Evolutionary conservation across 2,329 filamentous ascomycete species (phyloP).

Genomic region (Sporothrix schenckii): DNA sequence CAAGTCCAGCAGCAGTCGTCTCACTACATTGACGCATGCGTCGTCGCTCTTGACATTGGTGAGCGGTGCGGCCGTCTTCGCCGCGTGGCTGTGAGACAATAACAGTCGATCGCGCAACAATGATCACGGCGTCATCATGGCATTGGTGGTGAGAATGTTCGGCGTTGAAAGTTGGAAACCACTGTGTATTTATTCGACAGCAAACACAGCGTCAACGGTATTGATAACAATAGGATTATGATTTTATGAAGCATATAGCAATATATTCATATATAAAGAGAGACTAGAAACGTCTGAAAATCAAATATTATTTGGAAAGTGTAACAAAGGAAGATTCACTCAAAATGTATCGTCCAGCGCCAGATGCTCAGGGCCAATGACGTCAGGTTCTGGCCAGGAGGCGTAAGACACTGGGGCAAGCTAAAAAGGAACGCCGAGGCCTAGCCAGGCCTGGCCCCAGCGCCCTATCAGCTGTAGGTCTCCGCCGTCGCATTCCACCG

Average conservation of each 20-base stretch:
- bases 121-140: not conserved
- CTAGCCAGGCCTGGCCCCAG: not conserved
- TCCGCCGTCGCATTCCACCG: not conserved
- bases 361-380: not conserved
- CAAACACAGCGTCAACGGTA: not conserved
- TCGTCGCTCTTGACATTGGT: not conserved
- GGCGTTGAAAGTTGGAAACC: not conserved
- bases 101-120: not conserved
- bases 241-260: not conserved
- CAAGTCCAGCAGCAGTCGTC: not conserved
- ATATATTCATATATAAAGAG: not conserved
- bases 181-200: slow-evolving; percentile 9
- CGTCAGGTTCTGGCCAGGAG: not conserved
- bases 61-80: not conserved
- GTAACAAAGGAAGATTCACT: too few relatives aligned
- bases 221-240: not conserved
- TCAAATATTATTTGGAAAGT: not conserved
- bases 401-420: not conserved
- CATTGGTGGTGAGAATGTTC: not conserved
- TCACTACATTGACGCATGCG: not conserved
- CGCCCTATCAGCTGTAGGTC: not conserved
- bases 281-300: not conserved
- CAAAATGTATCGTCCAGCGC: not conserved
- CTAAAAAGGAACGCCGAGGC: slow-evolving; percentile 1
- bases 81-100: not conserved